Conservation (phyloP, 169 alveolate genomes). For the Plasmodium malariae region DNA sequence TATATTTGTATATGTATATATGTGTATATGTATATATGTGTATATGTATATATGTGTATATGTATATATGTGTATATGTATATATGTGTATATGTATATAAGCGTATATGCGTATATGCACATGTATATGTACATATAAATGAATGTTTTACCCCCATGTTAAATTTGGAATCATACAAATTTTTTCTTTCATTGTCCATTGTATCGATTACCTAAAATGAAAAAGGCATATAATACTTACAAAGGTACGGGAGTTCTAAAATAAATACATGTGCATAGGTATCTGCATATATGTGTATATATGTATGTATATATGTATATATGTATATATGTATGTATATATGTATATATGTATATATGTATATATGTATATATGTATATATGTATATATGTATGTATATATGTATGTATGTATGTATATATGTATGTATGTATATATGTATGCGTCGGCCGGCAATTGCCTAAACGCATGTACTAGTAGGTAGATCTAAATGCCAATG, state of each 20-base stretch:
- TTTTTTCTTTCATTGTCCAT: conserved; percentile 46
- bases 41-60: conserved; percentile 1
- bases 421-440: too few relatives aligned
- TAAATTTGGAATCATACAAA: conserved; percentile 39
- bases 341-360: too few relatives aligned
- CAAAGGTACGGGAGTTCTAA: not conserved
- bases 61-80: not conserved
- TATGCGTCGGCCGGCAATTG: too few relatives aligned
- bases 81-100: not conserved
- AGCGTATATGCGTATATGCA: conserved; percentile 9
- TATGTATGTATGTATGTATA: too few relatives aligned
- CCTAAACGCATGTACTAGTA: too few relatives aligned
- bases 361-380: too few relatives aligned
- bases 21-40: not conserved
- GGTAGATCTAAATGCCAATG: too few relatives aligned
- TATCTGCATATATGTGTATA: too few relatives aligned
- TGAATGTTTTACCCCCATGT: conserved; percentile 12
- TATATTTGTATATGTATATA: not conserved
- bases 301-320: too few relatives aligned
- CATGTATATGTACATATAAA: too few relatives aligned
- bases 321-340: too few relatives aligned
- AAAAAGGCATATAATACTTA: not conserved
- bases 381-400: too few relatives aligned
- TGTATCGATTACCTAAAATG: conserved; percentile 26
- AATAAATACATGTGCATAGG: not conserved